Conservation (phyloP, 768 basidiomycete genomes). For the Mrakia blollopis region DNA sequence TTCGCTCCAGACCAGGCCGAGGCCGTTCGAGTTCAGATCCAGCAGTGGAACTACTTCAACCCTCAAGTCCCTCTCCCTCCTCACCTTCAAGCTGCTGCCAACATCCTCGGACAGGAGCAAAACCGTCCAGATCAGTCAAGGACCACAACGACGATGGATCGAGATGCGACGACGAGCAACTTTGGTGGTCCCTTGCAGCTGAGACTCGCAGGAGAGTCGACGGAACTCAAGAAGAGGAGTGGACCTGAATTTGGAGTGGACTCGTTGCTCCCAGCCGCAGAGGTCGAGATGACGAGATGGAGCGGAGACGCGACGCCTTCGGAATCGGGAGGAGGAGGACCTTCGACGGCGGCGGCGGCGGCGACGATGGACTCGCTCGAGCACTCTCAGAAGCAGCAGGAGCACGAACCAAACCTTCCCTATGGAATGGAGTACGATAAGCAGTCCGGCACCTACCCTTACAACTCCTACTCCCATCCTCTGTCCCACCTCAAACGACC, state of each 20-base stretch:
- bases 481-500: slow-evolving; percentile 52
- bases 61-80: slow-evolving; percentile 48
- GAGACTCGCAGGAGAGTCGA: too few species aligned
- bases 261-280: too few species aligned
- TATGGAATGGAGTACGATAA: slow-evolving; percentile 63
- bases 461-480: slow-evolving; percentile 82
- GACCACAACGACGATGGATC: slow-evolving; percentile 41
- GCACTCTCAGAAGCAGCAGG: neutral
- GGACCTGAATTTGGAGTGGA: too few species aligned
- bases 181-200: too few species aligned
- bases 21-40: slow-evolving; percentile 43
- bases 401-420: slow-evolving; percentile 10
- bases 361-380: neutral
- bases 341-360: slow-evolving; percentile 29
- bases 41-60: slow-evolving; percentile 40
- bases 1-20: slow-evolving; percentile 42
- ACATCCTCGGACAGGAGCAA: slow-evolving; percentile 48
- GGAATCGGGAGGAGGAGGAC: neutral
- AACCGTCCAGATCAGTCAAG: slow-evolving; percentile 38
- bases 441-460: slow-evolving; percentile 78
- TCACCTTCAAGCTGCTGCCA: slow-evolving; percentile 61
- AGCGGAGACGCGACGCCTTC: too few species aligned
- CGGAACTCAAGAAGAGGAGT: too few species aligned
- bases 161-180: too few species aligned
- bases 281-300: too few species aligned